Evolutionary conservation across 768 basidiomycete species (phyloP).

Genomic region (Amanita pallidorosea): DNA sequence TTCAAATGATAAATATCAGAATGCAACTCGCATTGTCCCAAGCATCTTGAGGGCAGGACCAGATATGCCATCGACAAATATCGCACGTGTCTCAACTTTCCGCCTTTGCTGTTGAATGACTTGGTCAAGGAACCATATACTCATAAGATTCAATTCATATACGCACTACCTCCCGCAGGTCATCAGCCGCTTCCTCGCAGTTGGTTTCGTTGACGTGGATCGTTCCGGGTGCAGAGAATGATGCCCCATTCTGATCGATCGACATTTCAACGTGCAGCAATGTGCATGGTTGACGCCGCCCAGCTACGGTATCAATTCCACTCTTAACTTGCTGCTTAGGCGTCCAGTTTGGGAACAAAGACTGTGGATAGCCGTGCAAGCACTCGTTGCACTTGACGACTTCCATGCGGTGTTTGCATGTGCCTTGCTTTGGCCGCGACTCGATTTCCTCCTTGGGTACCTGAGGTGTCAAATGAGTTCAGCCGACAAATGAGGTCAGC

Average conservation of each 20-base stretch:
- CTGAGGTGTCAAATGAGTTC: background rate
- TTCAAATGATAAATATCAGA: background rate
- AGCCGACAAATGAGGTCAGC: background rate
- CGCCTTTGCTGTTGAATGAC: background rate
- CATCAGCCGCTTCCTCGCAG: constrained; percentile 24
- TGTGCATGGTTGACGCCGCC: constrained; percentile 15
- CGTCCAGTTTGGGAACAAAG: constrained; percentile 49
- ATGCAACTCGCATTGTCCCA: constrained; percentile 33
- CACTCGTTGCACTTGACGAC: constrained; percentile 12
- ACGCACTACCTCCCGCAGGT: constrained; percentile 20
- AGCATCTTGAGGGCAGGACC: constrained; percentile 49
- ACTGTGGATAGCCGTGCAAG: constrained; percentile 32
- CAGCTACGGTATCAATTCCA: constrained; percentile 24
- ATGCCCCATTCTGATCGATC: constrained; percentile 16
- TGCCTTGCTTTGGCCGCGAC: background rate
- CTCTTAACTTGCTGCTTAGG: constrained; percentile 29
- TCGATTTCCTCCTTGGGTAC: constrained; percentile 1
- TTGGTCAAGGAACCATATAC: background rate
- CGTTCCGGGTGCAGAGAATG: constrained; percentile 19
- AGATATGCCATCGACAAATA: constrained; percentile 44
- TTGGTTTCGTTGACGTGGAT: constrained; percentile 11
- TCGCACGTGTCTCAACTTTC: constrained; percentile 34
- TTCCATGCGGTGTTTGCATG: background rate
- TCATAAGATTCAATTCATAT: constrained; percentile 7
- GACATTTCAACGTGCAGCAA: constrained; percentile 30